phyloP scores from a whole-genome alignment of 2,329 filamentous ascomycete species.

The Trichoderma citrinoviride region DNA sequence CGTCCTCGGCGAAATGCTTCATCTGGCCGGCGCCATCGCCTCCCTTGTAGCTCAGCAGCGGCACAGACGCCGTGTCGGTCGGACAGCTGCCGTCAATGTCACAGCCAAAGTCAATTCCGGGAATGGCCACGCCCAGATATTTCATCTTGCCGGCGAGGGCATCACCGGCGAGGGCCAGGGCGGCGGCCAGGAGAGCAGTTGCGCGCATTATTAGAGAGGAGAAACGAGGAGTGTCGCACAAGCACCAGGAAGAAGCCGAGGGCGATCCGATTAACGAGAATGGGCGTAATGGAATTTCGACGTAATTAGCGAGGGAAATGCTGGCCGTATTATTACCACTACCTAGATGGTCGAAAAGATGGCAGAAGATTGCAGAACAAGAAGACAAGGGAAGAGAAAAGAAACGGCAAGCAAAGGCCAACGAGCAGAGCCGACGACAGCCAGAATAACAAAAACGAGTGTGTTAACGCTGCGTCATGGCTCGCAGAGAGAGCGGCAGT shows the following conservation, averaged over 20 bases:
- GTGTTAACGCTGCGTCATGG: constrained; percentile 18
- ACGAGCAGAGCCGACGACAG: constrained; percentile 10
- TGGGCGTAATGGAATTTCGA: neutral
- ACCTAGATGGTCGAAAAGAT: neutral
- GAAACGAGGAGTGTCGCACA: neutral
- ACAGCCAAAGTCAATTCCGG: constrained; percentile 50
- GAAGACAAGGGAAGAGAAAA: neutral
- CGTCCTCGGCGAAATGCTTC: constrained; percentile 53
- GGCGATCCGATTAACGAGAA: neutral
- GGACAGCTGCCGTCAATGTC: constrained; percentile 45
- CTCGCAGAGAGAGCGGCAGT: neutral
- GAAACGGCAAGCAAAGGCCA: neutral
- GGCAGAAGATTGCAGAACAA: neutral
- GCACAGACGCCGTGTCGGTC: constrained; percentile 36
- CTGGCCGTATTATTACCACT: neutral
- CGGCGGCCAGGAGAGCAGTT: constrained; percentile 2
- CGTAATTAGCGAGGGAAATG: neutral
- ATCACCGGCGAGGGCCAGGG: constrained; percentile 20
- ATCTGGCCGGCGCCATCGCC: constrained; percentile 50
- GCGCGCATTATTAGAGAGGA: constrained; percentile 19
- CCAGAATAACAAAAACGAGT: constrained; percentile 1
- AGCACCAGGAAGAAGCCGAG: neutral
- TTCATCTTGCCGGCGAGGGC: constrained; percentile 13
- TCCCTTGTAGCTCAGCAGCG: constrained; percentile 33
- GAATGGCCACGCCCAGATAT: constrained; percentile 42